Evolutionary conservation across 352 stramenopile species (phyloP), one percentile per base, ranked within the genome.

Genomic region (Stramenopiles sp.): DNA sequence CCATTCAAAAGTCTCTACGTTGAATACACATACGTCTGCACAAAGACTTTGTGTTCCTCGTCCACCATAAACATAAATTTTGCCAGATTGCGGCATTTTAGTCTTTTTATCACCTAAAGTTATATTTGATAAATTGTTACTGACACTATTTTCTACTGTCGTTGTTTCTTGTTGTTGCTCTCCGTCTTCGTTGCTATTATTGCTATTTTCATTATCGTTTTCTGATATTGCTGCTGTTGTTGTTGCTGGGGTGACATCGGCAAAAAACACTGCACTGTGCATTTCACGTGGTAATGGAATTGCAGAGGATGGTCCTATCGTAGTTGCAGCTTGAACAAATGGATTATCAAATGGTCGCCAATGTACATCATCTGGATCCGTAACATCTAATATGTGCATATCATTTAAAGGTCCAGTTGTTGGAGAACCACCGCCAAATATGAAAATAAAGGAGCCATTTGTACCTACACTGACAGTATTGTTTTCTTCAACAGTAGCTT

Each of bases 331-430:
- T 13, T 53, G 4, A 13, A 53, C 38, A 53, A 53, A 53, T 13
- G 38, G 38, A 13, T 4, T 53, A 53, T 13, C 13, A 4, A 53
- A 53, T 53, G 13, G 38, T 13, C 38, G 4, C 38, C 38, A 53
- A 53, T 53, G 38, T 13, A 53, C 38, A 53, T 53, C 38, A 13
- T 53, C 38, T 13, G 65, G 65, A 13, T 31, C 65, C 13, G 65
- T 76, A 13, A 76, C 65, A 13, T 76, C 65, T 33, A 76, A 76
- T 33, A 76, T 76, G 65, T 76, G 65, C 31, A 76, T 33, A 13
- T 76, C 65, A 33, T 76, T 76, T 20, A 76, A 33, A 4, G 65
- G 65, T 76, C 65, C 65, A 76, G 65, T 76, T 4, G 30, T 76
- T 4, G 65, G 65, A 76, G 65, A 76, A 33, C 65, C 65, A 13